Percentiles rank a stretch among this genome's conserved stretches.
phyloP scores from a whole-genome alignment of 2,329 filamentous ascomycete genomes.

The Aspergillus pseudoterreus region DNA sequence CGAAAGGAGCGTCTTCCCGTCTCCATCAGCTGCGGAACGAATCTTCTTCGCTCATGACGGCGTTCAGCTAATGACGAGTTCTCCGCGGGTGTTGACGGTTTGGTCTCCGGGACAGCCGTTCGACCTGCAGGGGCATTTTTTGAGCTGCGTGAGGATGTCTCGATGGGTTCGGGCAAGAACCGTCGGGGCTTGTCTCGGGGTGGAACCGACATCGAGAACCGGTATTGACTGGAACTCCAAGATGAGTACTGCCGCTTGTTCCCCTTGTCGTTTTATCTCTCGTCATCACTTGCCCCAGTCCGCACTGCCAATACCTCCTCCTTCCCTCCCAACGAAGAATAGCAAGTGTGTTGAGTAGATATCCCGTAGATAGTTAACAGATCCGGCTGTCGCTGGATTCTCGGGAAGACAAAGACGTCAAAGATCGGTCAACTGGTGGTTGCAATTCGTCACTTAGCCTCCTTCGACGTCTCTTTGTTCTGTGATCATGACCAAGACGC shows the following conservation, averaged over 20 bases:
- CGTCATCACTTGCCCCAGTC: too few relatives aligned
- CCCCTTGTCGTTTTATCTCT: background rate
- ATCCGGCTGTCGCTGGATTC: too few relatives aligned
- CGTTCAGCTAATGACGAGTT: constrained; percentile 2
- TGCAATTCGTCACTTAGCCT: background rate
- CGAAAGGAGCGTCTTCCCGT: constrained; percentile 28
- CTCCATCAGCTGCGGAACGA: constrained; percentile 31
- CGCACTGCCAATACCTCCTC: too few relatives aligned
- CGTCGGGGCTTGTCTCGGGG: constrained; percentile 17
- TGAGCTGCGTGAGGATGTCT: constrained; percentile 42
- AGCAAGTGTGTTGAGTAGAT: too few relatives aligned
- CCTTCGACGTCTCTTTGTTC: background rate
- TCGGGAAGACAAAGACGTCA: background rate
- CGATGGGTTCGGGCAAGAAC: constrained; percentile 41
- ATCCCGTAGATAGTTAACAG: too few relatives aligned
- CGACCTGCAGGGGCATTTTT: constrained; percentile 13
- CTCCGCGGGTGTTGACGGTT: constrained; percentile 4
- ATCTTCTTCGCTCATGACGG: constrained; percentile 23
- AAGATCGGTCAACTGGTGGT: background rate
- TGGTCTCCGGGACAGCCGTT: background rate
- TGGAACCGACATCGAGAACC: background rate
- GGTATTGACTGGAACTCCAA: background rate
- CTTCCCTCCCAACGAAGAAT: too few relatives aligned
- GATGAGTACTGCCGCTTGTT: background rate
- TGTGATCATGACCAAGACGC: background rate